These are phyloP conservation scores for Trichosphaerium sp. DNA, from an alignment of 78 protist genomes.

Conservation along the genomic window DNA sequence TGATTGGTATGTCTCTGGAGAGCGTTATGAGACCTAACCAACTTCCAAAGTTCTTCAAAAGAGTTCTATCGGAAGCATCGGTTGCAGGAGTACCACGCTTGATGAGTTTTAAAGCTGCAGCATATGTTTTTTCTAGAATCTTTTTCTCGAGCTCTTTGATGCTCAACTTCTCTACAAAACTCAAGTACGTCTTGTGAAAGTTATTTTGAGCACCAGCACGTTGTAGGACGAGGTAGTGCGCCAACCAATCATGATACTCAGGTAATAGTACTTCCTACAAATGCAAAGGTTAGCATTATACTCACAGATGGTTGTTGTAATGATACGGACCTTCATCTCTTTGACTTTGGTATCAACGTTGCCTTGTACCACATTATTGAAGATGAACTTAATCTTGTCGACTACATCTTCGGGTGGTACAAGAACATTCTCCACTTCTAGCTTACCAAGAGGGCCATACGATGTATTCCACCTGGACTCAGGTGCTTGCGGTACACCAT, in stretches of 20 bases:
- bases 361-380: conserved; percentile 79
- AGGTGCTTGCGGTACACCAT: no score
- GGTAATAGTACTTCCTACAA: conserved; percentile 30
- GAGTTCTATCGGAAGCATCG: conserved; percentile 56
- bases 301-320: no score
- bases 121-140: background rate
- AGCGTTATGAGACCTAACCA: conserved; percentile 94
- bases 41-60: conserved; percentile 87
- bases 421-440: background rate
- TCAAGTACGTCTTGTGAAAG: conserved; percentile 47
- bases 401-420: conserved; percentile 31
- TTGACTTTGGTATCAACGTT: conserved; percentile 45
- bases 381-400: conserved; percentile 77
- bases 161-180: conserved; percentile 62
- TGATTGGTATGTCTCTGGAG: conserved; percentile 80
- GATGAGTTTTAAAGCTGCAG: conserved; percentile 6
- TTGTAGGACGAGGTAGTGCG: conserved; percentile 78
- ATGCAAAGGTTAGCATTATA: no score
- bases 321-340: conserved; percentile 21
- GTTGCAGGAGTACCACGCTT: background rate
- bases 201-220: conserved; percentile 68
- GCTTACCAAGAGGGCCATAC: conserved; percentile 21
- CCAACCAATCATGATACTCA: conserved; percentile 40
- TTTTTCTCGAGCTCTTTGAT: conserved; percentile 53
- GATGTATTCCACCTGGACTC: background rate